Evolutionary conservation across 1,284 basidiomycete genomes (phyloP).

Genomic region (Ceratobasidium papillatum): DNA sequence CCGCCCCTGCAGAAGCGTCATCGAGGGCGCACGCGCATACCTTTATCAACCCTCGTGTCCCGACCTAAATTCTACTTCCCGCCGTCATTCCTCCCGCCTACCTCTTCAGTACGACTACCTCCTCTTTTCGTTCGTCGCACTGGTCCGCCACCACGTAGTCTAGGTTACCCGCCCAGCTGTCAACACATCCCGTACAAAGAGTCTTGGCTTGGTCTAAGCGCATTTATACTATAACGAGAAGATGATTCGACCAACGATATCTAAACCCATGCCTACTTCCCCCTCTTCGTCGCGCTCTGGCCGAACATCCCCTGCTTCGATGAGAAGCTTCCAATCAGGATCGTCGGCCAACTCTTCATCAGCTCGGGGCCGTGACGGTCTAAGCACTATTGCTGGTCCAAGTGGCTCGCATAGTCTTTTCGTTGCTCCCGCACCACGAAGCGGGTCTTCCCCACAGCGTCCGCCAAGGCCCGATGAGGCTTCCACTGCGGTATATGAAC

Average conservation of each 20-base stretch:
- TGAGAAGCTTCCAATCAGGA: conserved; percentile 1
- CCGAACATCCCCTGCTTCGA: conserved; percentile 7
- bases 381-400: neutral
- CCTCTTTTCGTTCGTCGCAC: conserved; percentile 15
- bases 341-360: neutral
- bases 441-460: conserved; percentile 1
- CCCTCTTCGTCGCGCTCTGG: conserved; percentile 13
- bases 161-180: conserved; percentile 21
- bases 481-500: neutral
- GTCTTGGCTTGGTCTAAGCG: neutral
- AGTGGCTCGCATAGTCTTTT: neutral
- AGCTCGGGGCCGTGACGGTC: conserved; percentile 1
- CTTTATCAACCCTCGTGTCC: conserved; percentile 7
- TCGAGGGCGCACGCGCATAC: neutral
- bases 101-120: neutral
- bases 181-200: conserved; percentile 12
- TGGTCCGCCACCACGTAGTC: conserved; percentile 13
- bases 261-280: neutral
- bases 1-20: neutral
- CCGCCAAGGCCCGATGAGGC: conserved; percentile 28
- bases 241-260: neutral
- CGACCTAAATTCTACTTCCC: neutral
- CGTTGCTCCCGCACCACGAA: neutral
- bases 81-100: conserved; percentile 4
- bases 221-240: neutral